Conservation (phyloP, 305 asterid genomes). For the Salvia sclarea region DNA sequence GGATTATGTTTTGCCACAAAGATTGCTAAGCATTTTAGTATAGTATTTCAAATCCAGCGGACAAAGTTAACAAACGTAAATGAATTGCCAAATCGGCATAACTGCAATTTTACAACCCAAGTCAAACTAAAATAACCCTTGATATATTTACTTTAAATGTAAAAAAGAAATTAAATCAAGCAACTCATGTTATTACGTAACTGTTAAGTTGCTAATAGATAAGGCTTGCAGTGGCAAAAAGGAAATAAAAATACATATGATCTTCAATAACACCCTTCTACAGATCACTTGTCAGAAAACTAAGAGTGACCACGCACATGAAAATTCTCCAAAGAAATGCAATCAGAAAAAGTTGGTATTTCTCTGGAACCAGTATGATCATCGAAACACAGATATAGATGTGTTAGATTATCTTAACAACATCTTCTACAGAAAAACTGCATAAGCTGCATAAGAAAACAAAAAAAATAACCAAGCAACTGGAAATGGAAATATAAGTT, state of each 20-base stretch:
- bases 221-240: not conserved
- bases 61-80: conserved; percentile 1
- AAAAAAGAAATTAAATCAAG: conserved; percentile 14
- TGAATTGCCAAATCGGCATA: conserved; percentile 8
- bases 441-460: not conserved
- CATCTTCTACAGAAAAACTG: not conserved
- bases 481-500: not conserved
- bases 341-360: not conserved
- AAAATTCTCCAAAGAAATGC: not conserved
- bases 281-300: conserved; percentile 7
- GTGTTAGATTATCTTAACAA: not conserved
- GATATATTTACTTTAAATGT: not conserved
- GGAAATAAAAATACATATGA: not conserved
- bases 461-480: not conserved
- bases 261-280: not conserved
- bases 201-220: not conserved
- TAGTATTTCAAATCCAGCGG: not conserved
- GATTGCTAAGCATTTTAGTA: not conserved
- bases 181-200: not conserved
- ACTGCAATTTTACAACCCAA: conserved; percentile 16
- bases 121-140: conserved; percentile 7
- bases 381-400: not conserved
- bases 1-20: conserved; percentile 27
- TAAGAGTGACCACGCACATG: conserved; percentile 1
- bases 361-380: conserved; percentile 2